phyloP scores from a whole-genome alignment of 116 monocot genomes.

The Dioscorea cayenensis region DNA sequence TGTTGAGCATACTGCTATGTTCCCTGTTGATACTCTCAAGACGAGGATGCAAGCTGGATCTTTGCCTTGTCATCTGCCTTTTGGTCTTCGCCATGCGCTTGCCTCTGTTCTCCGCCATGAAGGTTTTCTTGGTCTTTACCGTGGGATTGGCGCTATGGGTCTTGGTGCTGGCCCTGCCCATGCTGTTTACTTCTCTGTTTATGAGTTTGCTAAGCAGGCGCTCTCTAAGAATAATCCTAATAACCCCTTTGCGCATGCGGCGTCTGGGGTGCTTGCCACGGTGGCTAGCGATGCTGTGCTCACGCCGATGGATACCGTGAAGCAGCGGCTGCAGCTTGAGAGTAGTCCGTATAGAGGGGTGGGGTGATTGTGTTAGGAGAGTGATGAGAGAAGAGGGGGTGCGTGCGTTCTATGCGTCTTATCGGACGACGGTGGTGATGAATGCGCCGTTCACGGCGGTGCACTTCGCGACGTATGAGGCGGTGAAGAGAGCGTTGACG shows the following conservation, averaged over 20 bases:
- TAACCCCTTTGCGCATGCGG: conserved; percentile 55
- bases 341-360: conserved; percentile 87
- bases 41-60: conserved; percentile 76
- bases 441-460: conserved; percentile 98
- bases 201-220: conserved; percentile 63
- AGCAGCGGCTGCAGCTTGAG: conserved; percentile 88
- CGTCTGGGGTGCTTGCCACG: conserved; percentile 80
- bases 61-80: conserved; percentile 25
- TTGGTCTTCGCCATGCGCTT: conserved; percentile 46
- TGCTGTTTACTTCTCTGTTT: conserved; percentile 91
- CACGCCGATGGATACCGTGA: conserved; percentile 93
- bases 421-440: conserved; percentile 90
- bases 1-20: conserved; percentile 92
- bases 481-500: conserved; percentile 56
- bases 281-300: conserved; percentile 80
- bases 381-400: conserved; percentile 81
- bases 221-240: conserved; percentile 50
- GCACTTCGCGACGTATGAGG: conserved; percentile 94
- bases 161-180: conserved; percentile 94
- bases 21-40: conserved; percentile 96
- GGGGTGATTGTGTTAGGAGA: conserved; percentile 54
- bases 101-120: conserved; percentile 32
- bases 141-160: conserved; percentile 80
- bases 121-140: conserved; percentile 63
- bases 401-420: conserved; percentile 62